Conservation (phyloP, 768 basidiomycete species). For the Bullera alba region DNA sequence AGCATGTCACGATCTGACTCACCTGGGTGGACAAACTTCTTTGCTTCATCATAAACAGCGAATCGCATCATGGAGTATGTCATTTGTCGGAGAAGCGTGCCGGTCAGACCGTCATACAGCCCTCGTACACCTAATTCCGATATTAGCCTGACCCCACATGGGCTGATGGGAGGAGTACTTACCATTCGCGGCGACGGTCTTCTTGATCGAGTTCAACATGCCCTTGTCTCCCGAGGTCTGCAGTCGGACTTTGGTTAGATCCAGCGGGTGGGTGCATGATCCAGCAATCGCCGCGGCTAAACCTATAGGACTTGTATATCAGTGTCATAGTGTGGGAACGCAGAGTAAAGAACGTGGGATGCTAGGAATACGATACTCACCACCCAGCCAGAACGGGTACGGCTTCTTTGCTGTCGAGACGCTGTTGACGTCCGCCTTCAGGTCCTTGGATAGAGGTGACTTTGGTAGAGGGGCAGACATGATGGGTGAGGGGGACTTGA, state of each 20-base stretch:
- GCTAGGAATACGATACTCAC: slow-evolving; percentile 8
- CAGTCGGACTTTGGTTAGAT: slow-evolving; percentile 71
- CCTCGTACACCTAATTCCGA: slow-evolving; percentile 52
- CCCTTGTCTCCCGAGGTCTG: slow-evolving; percentile 88
- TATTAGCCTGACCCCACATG: not conserved
- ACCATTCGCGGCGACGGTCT: slow-evolving; percentile 76
- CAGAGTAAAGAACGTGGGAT: not conserved
- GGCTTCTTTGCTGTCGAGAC: slow-evolving; percentile 29
- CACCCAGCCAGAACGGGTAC: slow-evolving; percentile 38
- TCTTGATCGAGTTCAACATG: slow-evolving; percentile 74
- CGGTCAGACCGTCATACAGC: slow-evolving; percentile 76
- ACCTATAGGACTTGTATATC: slow-evolving; percentile 10
- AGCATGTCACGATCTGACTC: slow-evolving; percentile 19
- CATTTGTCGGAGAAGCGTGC: slow-evolving; percentile 88
- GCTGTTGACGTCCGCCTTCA: too few relatives aligned
- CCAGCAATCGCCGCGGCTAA: slow-evolving; percentile 35
- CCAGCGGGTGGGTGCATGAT: slow-evolving; percentile 29
- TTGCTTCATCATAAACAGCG: slow-evolving; percentile 87
- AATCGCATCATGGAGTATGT: slow-evolving; percentile 87
- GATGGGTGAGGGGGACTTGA: too few relatives aligned
- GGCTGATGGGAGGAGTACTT: not conserved
- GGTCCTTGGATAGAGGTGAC: too few relatives aligned
- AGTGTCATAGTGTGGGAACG: not conserved
- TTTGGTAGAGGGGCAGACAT: too few relatives aligned
- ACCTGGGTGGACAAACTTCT: slow-evolving; percentile 67